Percentiles rank a stretch among this genome's conserved stretches.
phyloP scores from a whole-genome alignment of 129 eudicot species.

The Lactuca saligna region DNA sequence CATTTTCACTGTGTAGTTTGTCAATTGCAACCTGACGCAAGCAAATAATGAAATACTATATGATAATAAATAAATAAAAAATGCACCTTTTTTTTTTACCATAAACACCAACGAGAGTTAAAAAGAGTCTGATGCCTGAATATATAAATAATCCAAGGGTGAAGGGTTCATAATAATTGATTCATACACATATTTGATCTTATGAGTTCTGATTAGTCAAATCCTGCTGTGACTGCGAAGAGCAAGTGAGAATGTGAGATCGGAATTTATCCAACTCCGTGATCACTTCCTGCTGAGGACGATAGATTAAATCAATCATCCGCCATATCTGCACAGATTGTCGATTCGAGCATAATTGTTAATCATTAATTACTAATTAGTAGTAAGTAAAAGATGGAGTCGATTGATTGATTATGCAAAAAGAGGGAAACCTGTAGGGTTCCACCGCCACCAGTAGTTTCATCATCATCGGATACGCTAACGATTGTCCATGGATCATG shows the following conservation, averaged over 20 bases:
- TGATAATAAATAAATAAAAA: no score
- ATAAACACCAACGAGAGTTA: not conserved
- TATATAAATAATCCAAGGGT: constrained; percentile 13
- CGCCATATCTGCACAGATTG: constrained; percentile 78
- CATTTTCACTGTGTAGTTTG: not conserved
- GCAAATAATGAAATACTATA: not conserved
- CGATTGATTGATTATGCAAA: not conserved
- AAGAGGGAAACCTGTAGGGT: constrained; percentile 68
- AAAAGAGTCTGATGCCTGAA: not conserved
- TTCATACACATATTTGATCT: not conserved
- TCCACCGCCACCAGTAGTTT: constrained; percentile 85
- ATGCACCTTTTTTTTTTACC: no score
- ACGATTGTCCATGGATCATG: constrained; percentile 95
- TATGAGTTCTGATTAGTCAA: not conserved
- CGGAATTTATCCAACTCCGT: constrained; percentile 72
- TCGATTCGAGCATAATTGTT: not conserved
- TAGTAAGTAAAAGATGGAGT: no score
- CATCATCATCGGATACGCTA: constrained; percentile 87
- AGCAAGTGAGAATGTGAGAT: constrained; percentile 62
- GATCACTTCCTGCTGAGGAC: constrained; percentile 76
- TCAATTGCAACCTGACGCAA: not conserved
- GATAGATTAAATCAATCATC: constrained; percentile 81
- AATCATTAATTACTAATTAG: no score
- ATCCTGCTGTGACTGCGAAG: constrained; percentile 25
- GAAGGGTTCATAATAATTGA: not conserved